Conservation (phyloP, 768 basidiomycete species). For the Kwoniella sp. region DNA sequence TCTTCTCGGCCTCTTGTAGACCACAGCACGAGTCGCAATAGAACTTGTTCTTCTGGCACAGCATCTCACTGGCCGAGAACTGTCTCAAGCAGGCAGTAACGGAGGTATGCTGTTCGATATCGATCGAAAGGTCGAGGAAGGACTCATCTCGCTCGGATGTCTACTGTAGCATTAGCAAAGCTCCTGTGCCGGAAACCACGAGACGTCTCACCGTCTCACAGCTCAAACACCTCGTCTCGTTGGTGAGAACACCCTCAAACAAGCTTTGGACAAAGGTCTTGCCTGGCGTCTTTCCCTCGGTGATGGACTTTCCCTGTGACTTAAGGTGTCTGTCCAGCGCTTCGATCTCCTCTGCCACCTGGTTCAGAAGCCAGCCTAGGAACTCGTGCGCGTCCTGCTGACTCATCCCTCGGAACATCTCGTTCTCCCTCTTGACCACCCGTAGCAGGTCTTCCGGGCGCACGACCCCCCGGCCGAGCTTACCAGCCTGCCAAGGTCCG, state of each 20-base stretch:
- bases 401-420: constrained; percentile 80
- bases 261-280: constrained; percentile 81
- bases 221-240: constrained; percentile 93
- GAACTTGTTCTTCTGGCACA: constrained; percentile 96
- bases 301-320: constrained; percentile 16
- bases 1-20: constrained; percentile 94
- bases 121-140: constrained; percentile 97
- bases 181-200: too few species aligned
- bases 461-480: constrained; percentile 62
- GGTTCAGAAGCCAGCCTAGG: constrained; percentile 87
- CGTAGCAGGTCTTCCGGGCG: constrained; percentile 87
- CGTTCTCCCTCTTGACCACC: constrained; percentile 88
- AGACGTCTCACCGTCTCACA: constrained; percentile 79
- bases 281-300: constrained; percentile 21
- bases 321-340: constrained; percentile 50
- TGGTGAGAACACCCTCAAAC: constrained; percentile 89
- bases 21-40: constrained; percentile 97
- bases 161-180: too few species aligned
- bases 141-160: constrained; percentile 90
- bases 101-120: constrained; percentile 96
- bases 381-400: constrained; percentile 99
- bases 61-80: constrained; percentile 97
- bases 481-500: constrained; percentile 47
- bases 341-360: constrained; percentile 87
- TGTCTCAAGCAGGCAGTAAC: constrained; percentile 92